Conservation (phyloP, 2,329 filamentous ascomycete species). For the Pseudonectria foliicola region DNA sequence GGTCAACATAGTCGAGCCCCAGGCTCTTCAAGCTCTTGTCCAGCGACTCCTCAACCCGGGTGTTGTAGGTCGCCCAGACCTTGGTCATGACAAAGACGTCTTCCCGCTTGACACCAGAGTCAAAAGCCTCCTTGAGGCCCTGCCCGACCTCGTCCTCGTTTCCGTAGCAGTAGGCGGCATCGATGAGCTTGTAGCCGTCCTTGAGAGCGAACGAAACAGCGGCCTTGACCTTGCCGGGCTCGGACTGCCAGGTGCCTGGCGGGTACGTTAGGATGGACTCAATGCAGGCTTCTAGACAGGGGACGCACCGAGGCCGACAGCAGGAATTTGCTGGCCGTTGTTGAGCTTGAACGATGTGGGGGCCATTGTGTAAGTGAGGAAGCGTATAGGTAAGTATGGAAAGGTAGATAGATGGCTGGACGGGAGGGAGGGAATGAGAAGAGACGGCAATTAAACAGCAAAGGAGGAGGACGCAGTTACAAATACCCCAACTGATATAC, state of each 20-base stretch:
- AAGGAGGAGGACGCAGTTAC: not conserved
- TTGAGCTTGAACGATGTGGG: slow-evolving; percentile 56
- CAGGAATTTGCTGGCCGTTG: slow-evolving; percentile 55
- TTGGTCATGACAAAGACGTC: slow-evolving; percentile 82
- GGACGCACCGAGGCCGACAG: slow-evolving; percentile 52
- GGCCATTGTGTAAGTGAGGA: slow-evolving; percentile 35
- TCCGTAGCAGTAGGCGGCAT: slow-evolving; percentile 69
- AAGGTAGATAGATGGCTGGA: not conserved
- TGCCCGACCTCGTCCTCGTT: slow-evolving; percentile 80
- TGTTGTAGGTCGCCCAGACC: slow-evolving; percentile 76
- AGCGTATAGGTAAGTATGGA: not conserved
- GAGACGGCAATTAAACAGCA: not conserved
- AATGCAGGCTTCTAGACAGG: slow-evolving; percentile 5
- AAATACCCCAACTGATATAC: too few relatives aligned
- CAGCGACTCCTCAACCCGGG: slow-evolving; percentile 59
- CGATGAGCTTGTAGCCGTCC: slow-evolving; percentile 53
- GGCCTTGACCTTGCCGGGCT: slow-evolving; percentile 48
- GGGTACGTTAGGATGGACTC: not conserved
- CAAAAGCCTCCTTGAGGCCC: slow-evolving; percentile 67
- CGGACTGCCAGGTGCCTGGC: slow-evolving; percentile 58
- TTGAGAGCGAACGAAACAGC: slow-evolving; percentile 54
- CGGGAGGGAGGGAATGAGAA: not conserved
- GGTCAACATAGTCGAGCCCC: slow-evolving; percentile 73
- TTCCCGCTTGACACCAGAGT: slow-evolving; percentile 62
- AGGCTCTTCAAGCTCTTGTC: slow-evolving; percentile 67